Percentiles rank a stretch among this genome's conserved stretches.
Evolutionary conservation across 2,329 filamentous ascomycete species (phyloP).

Genomic region (Clonostachys byssicola): DNA sequence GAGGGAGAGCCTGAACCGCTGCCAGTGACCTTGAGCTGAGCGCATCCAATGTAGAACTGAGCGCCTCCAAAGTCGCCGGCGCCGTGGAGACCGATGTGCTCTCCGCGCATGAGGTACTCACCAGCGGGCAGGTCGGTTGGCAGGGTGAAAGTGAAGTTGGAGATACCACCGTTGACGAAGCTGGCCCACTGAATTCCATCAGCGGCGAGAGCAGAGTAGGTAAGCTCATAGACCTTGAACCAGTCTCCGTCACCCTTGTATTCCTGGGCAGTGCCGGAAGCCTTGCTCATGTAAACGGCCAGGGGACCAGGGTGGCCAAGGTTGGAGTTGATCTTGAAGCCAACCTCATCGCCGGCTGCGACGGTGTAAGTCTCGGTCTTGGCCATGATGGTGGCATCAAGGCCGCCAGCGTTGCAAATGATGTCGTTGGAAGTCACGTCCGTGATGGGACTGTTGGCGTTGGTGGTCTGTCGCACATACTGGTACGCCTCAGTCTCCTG

Average conservation of each 20-base stretch:
- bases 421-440: conserved; percentile 26
- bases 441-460: conserved; percentile 27
- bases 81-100: conserved; percentile 23
- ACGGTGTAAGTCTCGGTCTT: conserved; percentile 22
- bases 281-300: conserved; percentile 20
- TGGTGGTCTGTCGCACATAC: conserved; percentile 41
- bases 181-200: conserved; percentile 16
- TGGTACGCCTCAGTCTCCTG: conserved; percentile 38
- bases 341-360: conserved; percentile 24
- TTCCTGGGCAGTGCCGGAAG: conserved; percentile 8
- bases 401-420: conserved; percentile 25
- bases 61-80: conserved; percentile 18
- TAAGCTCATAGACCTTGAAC: conserved; percentile 21
- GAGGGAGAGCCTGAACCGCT: conserved; percentile 9
- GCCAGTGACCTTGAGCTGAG: conserved; percentile 10
- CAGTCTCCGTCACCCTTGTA: conserved; percentile 20
- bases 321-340: conserved; percentile 26
- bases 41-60: conserved; percentile 20
- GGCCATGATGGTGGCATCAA: conserved; percentile 18
- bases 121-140: conserved; percentile 10
- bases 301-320: conserved; percentile 26
- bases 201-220: conserved; percentile 10
- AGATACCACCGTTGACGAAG: conserved; percentile 10
- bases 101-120: conserved; percentile 17
- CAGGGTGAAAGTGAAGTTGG: conserved; percentile 14